Conservation (phyloP, 192 early-diverging fungal species). For the Podila clonocystis region DNA sequence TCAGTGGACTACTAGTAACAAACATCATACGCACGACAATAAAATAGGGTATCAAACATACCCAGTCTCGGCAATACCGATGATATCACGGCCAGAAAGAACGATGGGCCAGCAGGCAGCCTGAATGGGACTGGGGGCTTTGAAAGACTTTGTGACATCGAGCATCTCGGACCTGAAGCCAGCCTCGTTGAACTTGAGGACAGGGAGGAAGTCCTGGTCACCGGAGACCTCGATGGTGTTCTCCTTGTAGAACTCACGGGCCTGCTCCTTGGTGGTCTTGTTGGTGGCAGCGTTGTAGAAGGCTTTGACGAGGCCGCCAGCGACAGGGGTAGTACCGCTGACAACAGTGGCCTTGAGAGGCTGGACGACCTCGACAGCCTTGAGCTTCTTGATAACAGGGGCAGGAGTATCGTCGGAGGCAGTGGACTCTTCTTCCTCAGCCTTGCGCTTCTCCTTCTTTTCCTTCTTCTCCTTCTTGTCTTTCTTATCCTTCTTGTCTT, state of each 20-base stretch:
- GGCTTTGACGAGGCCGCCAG: constrained; percentile 59
- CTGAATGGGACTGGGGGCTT: constrained; percentile 94
- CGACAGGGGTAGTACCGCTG: constrained; percentile 33
- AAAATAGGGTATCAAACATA: constrained; percentile 14
- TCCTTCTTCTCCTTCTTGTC: constrained; percentile 44
- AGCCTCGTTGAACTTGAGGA: constrained; percentile 80
- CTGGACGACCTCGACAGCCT: constrained; percentile 27
- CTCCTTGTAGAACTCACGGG: constrained; percentile 58
- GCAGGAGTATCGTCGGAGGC: not conserved
- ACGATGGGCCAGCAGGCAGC: constrained; percentile 92
- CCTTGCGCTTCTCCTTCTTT: constrained; percentile 11
- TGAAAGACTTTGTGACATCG: constrained; percentile 70
- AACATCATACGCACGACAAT: not conserved
- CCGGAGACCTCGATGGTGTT: constrained; percentile 57
- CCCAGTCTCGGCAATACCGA: constrained; percentile 98
- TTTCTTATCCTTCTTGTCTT: constrained; percentile 51
- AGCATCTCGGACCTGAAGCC: constrained; percentile 75
- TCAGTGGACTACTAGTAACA: constrained; percentile 1
- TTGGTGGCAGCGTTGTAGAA: constrained; percentile 45
- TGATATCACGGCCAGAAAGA: constrained; percentile 81
- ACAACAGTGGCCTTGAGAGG: constrained; percentile 42
- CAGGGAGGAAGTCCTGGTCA: constrained; percentile 68
- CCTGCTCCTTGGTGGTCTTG: constrained; percentile 50
- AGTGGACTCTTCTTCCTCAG: not conserved
- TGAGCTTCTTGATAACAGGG: constrained; percentile 46